Conservation (phyloP, 1,284 basidiomycete genomes). For the Clitocybe nebularis region DNA sequence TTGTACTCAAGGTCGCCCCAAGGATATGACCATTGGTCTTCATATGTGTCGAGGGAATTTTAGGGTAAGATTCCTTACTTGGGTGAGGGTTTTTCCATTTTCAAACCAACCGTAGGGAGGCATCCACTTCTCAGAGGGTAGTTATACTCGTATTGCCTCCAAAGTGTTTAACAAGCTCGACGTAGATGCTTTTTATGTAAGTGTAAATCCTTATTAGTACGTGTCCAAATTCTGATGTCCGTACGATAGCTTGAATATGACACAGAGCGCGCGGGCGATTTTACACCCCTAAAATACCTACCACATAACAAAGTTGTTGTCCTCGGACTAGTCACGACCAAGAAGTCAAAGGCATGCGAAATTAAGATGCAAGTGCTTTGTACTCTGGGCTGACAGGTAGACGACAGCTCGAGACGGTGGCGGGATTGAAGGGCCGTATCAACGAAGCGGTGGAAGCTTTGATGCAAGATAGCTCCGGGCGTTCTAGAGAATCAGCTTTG, state of each 20-base stretch:
- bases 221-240: not conserved
- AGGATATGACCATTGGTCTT: conserved; percentile 64
- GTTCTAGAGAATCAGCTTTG: conserved; percentile 51
- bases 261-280: conserved; percentile 67
- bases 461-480: conserved; percentile 46
- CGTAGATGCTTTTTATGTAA: conserved; percentile 72
- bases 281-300: conserved; percentile 62
- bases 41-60: conserved; percentile 83
- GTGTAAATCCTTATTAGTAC: conserved; percentile 17
- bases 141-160: conserved; percentile 70
- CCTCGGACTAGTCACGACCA: conserved; percentile 73
- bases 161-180: conserved; percentile 73
- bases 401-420: conserved; percentile 54
- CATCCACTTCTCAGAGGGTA: conserved; percentile 67
- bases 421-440: conserved; percentile 56
- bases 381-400: not conserved
- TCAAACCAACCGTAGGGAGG: conserved; percentile 37
- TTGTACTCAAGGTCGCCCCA: conserved; percentile 52
- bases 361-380: not conserved
- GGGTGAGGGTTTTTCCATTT: not conserved
- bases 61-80: conserved; percentile 32
- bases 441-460: conserved; percentile 61
- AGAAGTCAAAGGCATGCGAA: conserved; percentile 49
- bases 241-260: conserved; percentile 69
- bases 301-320: conserved; percentile 68